Base-by-base conservation (phyloP, 495 filamentous ascomycete species). In the Chaetomidium leptoderma region DNA sequence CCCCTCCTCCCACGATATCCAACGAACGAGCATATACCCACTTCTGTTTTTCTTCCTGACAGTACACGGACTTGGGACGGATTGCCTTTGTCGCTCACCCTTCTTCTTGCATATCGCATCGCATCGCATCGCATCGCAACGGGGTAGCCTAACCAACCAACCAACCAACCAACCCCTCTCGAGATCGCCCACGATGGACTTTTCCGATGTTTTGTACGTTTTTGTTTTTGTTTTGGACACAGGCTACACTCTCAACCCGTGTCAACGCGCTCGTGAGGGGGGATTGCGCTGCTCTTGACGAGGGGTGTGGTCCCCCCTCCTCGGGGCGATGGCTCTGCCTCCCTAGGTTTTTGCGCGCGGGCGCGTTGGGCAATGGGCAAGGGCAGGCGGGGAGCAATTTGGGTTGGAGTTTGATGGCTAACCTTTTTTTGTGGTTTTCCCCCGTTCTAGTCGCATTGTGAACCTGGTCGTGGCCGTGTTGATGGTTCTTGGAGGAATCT, bases 401-500 rank as follows among this genome's bases (percentile, higher is more conserved):
- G 10, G n/a, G n/a, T 30, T 29, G 6, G 7, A n/a, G 26, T 3
- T 3, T 8, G 36, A 49, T 61, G 44, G 55, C 65, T 65, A 57
- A 67, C 53, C 29, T 55, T 30, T 17, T n/a, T 29, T 23, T 52
- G 24, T 43, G 27, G 10, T 44, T 37, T 58, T n/a, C n/a, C n/a
- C n/a, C 59, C 58, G 37, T 57, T 63, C 24, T 64, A 96, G 91
- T 76, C 95, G 93, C 60, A 83, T 97, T 63, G 90, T 95, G 65
- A 99, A 99, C 81, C 79, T 97, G 61, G 89, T 76, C 58, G 87
- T 95, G 57, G 93, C 85, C 58, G 86, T 85, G 58, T 75, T 96
- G 55, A 95, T 97, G 90, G 76, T 95, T 24, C 75, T 95, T 16
- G 92, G 92, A 50, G 93, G 92, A 54, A 86, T 97, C 67, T 81